Evolutionary conservation across 176 grass and related monocot species (phyloP), one percentile per base, ranked within the genome.

Genomic region (Oryza longistaminata): DNA sequence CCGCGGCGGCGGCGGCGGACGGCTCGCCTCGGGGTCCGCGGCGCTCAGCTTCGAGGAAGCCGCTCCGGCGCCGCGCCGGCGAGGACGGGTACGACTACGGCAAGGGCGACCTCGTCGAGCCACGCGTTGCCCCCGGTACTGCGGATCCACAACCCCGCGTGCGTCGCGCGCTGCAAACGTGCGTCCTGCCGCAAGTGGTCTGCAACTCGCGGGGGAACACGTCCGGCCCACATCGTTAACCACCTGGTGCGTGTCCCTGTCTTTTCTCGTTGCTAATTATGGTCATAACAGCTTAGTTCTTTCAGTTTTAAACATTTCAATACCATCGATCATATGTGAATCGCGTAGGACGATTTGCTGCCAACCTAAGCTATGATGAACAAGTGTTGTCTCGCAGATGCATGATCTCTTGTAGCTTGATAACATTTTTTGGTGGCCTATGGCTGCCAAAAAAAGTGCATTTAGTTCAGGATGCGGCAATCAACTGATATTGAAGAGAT

Each of bases 121-220:
- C 97, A 99, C 67, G 93, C 97, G 15, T 99, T n/a, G n/a, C n/a
- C n/a, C 93, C 86, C 86, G 88, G 24, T 96, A 99, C 78, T 96
- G 97, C 73, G 97, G 74, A 94, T 99, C 75, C 93, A 96, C 83
- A 99, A 96, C 76, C 97, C 97, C 1, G 86, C 97, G 4, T 99
- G 97, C 52, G 93, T 99, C 4, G 93, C 92, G 16, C 88, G 97
- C 42, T 99, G 97, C 88, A n/a, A 99, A 99, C 77, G 81, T 96
- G 44, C 97, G 1, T 92, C 89, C 76, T 99, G 97, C 74, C 94
- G 97, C 68, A 99, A 99, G 86, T 99, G 97, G 97, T 99, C 83
- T 99, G 93, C 82, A 99, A 99, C 84, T 99, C 97, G 22, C 85
- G 97, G 26, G 97, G 91, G 67, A 99, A 99, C 75, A 99, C 97